Base-by-base conservation (phyloP, 2,329 filamentous ascomycete genomes). In the Domatiomyces globalis region DNA sequence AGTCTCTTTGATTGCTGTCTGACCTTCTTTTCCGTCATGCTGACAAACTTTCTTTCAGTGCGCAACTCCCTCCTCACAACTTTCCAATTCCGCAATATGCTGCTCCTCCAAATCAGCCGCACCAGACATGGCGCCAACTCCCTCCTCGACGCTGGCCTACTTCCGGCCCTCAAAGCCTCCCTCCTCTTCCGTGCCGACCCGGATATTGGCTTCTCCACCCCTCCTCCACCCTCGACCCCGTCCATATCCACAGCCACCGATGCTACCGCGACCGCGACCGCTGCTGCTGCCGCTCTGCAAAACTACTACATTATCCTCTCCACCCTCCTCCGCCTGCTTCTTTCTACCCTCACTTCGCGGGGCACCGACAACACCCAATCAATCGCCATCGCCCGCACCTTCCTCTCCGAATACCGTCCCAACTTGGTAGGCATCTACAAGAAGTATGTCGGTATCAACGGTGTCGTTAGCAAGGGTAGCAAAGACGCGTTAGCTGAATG, bases 381-480 rank as follows among this genome's bases (percentile, higher is more conserved):
- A 1, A 67, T 89, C 43, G 76, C 83, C 43, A 85, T 89, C 63
- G 88, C 84, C 0, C 79, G 85, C 51, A 75, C 75, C 36, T 98
- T 98, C 69, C 72, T 98, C 54, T 76, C 78, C 5, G 84, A 92
- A 57, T 87, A 95, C 66, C 77, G 90, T 55, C 80, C 83, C 66
- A 80, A 89, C 51, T 86, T 96, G 61, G 80, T 92, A 57, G 85
- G 88, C 45, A 83, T 94, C 18, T 85, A 98, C 62, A 98, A 98
- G 72, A 77, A 88, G 58, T 86, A 85, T 60, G 86, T 86, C 0
- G 85, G 85, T 46, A 85, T 94, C 51, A 84, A 85, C 17, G 68
- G 70, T 42, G 65, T 69, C 33, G 65, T 67, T 17, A 55, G 55
- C 17, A 46, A 49, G 27, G 50, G 46, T 10, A 49, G 54, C 18